Conservation (phyloP, 805 yeast genomes). For the Yarrowia deformans region DNA sequence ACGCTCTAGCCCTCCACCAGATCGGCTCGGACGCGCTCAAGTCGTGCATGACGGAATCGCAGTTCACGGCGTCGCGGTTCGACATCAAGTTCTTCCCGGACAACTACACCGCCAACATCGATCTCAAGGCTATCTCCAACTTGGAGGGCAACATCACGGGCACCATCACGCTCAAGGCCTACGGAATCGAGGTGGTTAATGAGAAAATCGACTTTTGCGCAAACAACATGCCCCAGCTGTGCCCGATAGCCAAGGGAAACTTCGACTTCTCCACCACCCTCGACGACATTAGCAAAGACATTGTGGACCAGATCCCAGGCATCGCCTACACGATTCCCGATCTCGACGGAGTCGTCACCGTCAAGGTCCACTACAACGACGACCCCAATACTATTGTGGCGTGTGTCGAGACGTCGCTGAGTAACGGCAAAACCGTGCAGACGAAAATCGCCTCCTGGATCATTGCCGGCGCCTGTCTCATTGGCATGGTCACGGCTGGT, state of each 20-base stretch:
- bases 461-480: constrained; percentile 86
- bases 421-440: constrained; percentile 93
- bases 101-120: constrained; percentile 67
- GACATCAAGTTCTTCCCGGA: constrained; percentile 76
- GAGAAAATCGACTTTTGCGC: constrained; percentile 69
- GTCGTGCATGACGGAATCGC: constrained; percentile 92
- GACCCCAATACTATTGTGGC: constrained; percentile 65
- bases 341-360: constrained; percentile 88
- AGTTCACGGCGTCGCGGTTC: constrained; percentile 82
- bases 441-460: constrained; percentile 95
- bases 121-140: constrained; percentile 79
- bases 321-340: constrained; percentile 93
- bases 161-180: constrained; percentile 69
- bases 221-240: constrained; percentile 59
- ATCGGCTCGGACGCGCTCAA: constrained; percentile 69
- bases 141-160: constrained; percentile 76
- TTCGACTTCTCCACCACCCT: constrained; percentile 61
- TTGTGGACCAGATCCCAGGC: constrained; percentile 69
- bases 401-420: constrained; percentile 86
- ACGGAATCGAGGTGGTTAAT: constrained; percentile 73
- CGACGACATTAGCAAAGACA: constrained; percentile 51
- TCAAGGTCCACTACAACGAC: constrained; percentile 65
- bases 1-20: constrained; percentile 47
- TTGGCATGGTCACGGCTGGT: constrained; percentile 88
- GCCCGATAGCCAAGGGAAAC: constrained; percentile 90